These are phyloP conservation scores for Aspergillus viridinutans DNA, from an alignment of 2,329 filamentous ascomycete genomes.

Conservation along the genomic window DNA sequence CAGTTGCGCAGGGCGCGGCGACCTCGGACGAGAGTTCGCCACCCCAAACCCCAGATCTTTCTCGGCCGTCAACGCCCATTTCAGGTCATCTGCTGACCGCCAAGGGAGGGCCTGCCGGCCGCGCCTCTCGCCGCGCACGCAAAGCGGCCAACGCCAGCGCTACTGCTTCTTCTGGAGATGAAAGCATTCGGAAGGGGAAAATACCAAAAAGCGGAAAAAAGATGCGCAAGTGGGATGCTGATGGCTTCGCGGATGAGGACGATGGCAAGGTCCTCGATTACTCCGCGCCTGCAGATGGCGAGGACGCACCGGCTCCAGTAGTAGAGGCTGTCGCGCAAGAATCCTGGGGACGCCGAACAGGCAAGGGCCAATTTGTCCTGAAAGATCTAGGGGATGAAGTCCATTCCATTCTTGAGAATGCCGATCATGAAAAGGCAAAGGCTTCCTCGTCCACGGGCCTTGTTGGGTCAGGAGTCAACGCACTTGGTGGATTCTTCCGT, in stretches of 20 bases:
- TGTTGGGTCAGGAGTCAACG: slow-evolving; percentile 73
- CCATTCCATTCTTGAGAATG: slow-evolving; percentile 77
- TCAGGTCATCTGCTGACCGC: slow-evolving; percentile 64
- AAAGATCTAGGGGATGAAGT: slow-evolving; percentile 94
- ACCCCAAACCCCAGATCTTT: slow-evolving; percentile 66
- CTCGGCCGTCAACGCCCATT: slow-evolving; percentile 71
- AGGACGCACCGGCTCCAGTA: slow-evolving; percentile 52
- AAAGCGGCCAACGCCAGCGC: slow-evolving; percentile 55
- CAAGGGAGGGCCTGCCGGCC: slow-evolving; percentile 69
- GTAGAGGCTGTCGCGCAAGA: slow-evolving; percentile 72
- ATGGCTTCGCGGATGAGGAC: slow-evolving; percentile 81
- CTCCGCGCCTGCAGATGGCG: slow-evolving; percentile 61
- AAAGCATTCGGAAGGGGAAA: slow-evolving; percentile 59
- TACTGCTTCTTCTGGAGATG: slow-evolving; percentile 73
- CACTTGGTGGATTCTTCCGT: slow-evolving; percentile 82
- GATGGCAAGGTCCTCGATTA: slow-evolving; percentile 82
- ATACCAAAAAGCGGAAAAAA: slow-evolving; percentile 63
- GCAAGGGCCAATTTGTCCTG: slow-evolving; percentile 87
- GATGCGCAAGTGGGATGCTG: slow-evolving; percentile 86
- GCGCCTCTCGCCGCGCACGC: slow-evolving; percentile 75
- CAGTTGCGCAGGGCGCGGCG: slow-evolving; percentile 39
- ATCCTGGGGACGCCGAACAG: slow-evolving; percentile 79
- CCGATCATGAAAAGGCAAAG: slow-evolving; percentile 61
- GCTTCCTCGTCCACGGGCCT: slow-evolving; percentile 55
- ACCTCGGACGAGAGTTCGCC: slow-evolving; percentile 67